Conservation (phyloP, 805 yeast species). For the Yamadazyma akitaensis region DNA sequence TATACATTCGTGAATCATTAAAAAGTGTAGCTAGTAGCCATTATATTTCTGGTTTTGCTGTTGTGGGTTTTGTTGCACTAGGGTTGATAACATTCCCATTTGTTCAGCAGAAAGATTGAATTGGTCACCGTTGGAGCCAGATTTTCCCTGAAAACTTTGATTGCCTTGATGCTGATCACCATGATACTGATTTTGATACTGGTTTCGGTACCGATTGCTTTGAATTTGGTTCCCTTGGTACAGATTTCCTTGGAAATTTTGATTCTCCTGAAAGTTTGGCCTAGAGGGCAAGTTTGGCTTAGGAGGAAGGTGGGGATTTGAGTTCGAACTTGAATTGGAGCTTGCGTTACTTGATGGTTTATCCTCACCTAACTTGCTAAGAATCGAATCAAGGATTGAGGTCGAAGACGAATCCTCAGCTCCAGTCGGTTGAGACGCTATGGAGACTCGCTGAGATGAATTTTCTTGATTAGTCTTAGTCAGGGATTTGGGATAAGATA, state of each 20-base stretch:
- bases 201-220: neutral
- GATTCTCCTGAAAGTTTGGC: neutral
- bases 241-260: neutral
- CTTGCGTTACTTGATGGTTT: neutral
- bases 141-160: neutral
- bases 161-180: no score
- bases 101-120: constrained; percentile 10
- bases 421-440: neutral
- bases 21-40: neutral
- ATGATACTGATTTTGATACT: neutral
- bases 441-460: neutral
- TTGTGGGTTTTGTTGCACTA: constrained; percentile 17
- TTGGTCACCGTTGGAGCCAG: neutral
- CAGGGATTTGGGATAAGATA: neutral
- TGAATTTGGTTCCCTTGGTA: neutral
- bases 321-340: neutral
- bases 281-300: constrained; percentile 2
- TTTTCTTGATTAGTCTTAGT: neutral
- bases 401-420: neutral
- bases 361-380: constrained; percentile 24
- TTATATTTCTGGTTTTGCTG: constrained; percentile 8
- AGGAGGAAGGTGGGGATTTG: constrained; percentile 2
- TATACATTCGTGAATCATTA: neutral
- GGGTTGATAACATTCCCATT: constrained; percentile 10
- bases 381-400: constrained; percentile 21